These are phyloP conservation scores for Lasiodiplodia theobromae DNA, from an alignment of 2,329 filamentous ascomycete genomes.

Conservation along the genomic window DNA sequence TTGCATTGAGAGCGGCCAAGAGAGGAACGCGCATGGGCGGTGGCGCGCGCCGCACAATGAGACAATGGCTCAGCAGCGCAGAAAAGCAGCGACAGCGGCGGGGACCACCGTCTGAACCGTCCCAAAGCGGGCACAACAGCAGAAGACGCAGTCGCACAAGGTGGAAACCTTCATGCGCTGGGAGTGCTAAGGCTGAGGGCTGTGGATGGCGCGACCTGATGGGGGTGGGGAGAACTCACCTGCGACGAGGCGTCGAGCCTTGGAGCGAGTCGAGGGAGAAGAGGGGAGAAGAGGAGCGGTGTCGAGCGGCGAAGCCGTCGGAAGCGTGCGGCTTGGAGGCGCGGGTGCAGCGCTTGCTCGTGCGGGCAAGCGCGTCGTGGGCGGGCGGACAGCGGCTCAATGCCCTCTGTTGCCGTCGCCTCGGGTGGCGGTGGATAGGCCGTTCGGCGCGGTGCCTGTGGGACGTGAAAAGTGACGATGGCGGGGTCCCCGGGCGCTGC, in stretches of 20 bases:
- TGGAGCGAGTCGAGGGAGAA: constrained; percentile 30
- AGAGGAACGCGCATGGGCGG: constrained; percentile 31
- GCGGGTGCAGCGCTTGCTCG: constrained; percentile 17
- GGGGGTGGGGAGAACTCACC: constrained; percentile 22
- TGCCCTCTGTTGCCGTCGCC: constrained; percentile 16
- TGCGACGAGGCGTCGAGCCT: not conserved
- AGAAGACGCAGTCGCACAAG: constrained; percentile 21
- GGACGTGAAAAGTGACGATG: constrained; percentile 27
- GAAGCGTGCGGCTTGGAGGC: constrained; percentile 19
- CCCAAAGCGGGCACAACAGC: constrained; percentile 32
- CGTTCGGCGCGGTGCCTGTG: constrained; percentile 8
- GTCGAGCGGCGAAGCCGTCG: constrained; percentile 32
- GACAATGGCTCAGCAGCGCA: constrained; percentile 31
- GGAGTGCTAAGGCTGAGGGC: constrained; percentile 28
- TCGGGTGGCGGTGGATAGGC: constrained; percentile 6
- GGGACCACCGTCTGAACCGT: constrained; percentile 34
- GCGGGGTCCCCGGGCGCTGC: constrained; percentile 30
- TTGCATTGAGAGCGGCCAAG: constrained; percentile 11
- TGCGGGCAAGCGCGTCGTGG: constrained; percentile 8
- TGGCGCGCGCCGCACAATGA: constrained; percentile 43
- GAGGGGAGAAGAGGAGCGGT: constrained; percentile 40
- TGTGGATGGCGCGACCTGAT: not conserved
- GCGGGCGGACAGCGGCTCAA: constrained; percentile 13
- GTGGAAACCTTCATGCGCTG: constrained; percentile 27
- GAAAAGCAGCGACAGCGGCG: constrained; percentile 16